phyloP scores from a whole-genome alignment of 805 yeast genomes.

The Saccharomycopsis schoenii region DNA sequence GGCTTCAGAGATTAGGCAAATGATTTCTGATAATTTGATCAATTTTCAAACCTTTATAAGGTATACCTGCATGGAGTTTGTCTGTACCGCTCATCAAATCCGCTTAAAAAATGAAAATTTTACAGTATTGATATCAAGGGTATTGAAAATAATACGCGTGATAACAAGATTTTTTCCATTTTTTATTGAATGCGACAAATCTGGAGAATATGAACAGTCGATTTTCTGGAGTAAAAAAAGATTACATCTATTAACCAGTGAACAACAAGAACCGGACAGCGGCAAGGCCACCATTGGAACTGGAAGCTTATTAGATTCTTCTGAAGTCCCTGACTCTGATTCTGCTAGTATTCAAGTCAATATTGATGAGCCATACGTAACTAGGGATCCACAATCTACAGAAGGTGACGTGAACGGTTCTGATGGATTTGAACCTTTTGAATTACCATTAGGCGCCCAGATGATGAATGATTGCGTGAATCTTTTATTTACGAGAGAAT shows the following conservation, averaged over 20 bases:
- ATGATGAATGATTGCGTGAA: constrained; percentile 22
- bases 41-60: background rate
- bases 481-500: constrained; percentile 38
- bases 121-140: background rate
- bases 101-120: background rate
- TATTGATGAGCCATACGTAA: background rate
- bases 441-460: constrained; percentile 29
- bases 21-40: background rate
- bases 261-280: background rate
- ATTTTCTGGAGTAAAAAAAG: constrained; percentile 11
- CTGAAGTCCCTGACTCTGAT: constrained; percentile 1
- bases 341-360: constrained; percentile 5
- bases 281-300: constrained; percentile 9
- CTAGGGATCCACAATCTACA: background rate
- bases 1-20: background rate
- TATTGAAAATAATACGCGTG: background rate
- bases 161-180: constrained; percentile 11
- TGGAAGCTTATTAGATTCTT: background rate
- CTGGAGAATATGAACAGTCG: background rate
- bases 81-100: background rate
- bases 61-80: background rate
- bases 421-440: background rate
- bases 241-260: background rate
- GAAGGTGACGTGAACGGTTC: background rate
- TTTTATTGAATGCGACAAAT: constrained; percentile 5